Percentiles rank a stretch among this genome's conserved stretches.
Conservation (phyloP, 2,329 filamentous ascomycete genomes). For the Exophiala sideris region DNA sequence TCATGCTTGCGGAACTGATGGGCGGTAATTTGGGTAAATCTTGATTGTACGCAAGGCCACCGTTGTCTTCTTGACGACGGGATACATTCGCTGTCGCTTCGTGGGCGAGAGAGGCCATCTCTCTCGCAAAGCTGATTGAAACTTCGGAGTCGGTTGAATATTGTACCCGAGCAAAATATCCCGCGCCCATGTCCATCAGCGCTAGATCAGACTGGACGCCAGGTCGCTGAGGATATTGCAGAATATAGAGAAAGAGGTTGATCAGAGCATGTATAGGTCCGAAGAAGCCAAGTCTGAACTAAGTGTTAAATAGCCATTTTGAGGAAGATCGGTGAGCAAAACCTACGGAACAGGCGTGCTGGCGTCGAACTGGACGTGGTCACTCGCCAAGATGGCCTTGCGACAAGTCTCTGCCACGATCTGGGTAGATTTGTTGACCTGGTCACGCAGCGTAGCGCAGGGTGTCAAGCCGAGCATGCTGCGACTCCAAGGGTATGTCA, state of each 20-base stretch:
- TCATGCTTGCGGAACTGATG: too few species aligned
- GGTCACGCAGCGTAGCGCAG: not conserved
- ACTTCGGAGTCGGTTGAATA: not conserved
- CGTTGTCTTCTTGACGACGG: too few species aligned
- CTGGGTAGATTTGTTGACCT: not conserved
- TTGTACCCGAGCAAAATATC: not conserved
- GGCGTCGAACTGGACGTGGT: conserved; percentile 3
- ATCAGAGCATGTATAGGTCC: not conserved
- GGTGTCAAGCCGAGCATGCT: not conserved
- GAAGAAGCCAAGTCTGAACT: too few species aligned
- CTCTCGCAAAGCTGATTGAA: not conserved
- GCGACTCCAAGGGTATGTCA: conserved; percentile 3
- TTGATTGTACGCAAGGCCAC: too few species aligned
- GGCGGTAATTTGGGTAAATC: too few species aligned
- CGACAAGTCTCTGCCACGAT: not conserved
- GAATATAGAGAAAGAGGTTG: not conserved
- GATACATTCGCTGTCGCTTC: not conserved
- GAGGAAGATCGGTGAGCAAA: too few species aligned
- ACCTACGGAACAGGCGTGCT: conserved; percentile 3
- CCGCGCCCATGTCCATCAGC: not conserved
- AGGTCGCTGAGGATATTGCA: not conserved
- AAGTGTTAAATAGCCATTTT: too few species aligned
- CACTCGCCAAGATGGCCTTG: not conserved
- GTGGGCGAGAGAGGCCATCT: not conserved
- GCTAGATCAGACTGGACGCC: not conserved